phyloP scores from a whole-genome alignment of 192 early-diverging fungal genomes.

The Geranomyces michiganensis region DNA sequence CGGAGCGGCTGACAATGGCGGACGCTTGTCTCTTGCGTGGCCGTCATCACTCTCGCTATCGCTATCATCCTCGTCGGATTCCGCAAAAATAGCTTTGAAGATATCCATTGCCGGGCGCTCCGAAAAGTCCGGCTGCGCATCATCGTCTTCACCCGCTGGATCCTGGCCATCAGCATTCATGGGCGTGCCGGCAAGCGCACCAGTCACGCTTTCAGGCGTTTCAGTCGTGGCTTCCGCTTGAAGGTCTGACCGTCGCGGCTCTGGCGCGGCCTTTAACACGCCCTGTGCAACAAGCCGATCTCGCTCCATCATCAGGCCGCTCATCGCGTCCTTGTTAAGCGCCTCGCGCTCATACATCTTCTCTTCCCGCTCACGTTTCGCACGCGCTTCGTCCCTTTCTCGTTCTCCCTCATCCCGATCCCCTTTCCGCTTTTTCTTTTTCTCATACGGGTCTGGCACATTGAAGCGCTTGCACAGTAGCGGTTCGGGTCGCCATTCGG shows the following conservation, averaged over 20 bases:
- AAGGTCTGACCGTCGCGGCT: too few species aligned
- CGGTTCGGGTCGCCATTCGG: conserved; percentile 65
- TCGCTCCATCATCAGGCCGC: conserved; percentile 40
- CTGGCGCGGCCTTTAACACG: not conserved
- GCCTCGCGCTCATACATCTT: conserved; percentile 37
- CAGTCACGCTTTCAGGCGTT: too few species aligned
- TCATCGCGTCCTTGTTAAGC: conserved; percentile 47
- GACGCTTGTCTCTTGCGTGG: too few species aligned
- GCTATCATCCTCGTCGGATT: conserved; percentile 64
- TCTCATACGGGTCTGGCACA: conserved; percentile 71
- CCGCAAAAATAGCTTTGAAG: conserved; percentile 82
- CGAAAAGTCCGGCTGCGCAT: not conserved
- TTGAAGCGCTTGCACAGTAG: conserved; percentile 80
- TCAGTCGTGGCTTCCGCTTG: too few species aligned
- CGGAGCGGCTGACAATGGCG: not conserved
- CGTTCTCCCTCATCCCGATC: conserved; percentile 33
- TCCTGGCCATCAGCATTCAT: too few species aligned
- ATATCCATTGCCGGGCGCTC: conserved; percentile 81
- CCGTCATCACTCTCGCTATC: conserved; percentile 29
- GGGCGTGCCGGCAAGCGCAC: too few species aligned
- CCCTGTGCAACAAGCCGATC: conserved; percentile 32
- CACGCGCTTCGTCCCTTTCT: conserved; percentile 3
- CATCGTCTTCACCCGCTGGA: conserved; percentile 23
- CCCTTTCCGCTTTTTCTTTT: conserved; percentile 17
- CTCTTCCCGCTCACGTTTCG: conserved; percentile 22